A percentile compares a stretch with the other conserved stretches of the same genome.
Conservation (phyloP, 805 yeast species). For the Ogataea saltuana region DNA sequence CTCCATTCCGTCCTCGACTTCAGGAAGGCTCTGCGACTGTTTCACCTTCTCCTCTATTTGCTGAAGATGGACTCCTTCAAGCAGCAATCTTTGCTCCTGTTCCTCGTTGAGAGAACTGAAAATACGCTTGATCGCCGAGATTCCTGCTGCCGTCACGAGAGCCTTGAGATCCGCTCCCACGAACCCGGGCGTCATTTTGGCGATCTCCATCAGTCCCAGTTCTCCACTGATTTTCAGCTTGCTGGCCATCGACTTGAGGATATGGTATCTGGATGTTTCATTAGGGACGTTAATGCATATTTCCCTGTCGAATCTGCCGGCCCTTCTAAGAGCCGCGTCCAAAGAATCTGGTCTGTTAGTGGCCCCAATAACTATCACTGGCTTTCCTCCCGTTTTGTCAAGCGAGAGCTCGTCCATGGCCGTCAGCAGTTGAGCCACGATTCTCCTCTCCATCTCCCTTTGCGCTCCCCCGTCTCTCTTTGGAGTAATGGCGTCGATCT, state of each 20-base stretch:
- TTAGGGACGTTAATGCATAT: constrained; percentile 94
- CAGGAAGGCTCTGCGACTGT: neutral
- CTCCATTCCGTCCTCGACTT: constrained; percentile 27
- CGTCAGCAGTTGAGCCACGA: constrained; percentile 92
- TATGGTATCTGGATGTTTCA: constrained; percentile 75
- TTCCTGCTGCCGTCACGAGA: constrained; percentile 92
- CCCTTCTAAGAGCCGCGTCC: constrained; percentile 92
- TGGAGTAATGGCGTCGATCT: constrained; percentile 97
- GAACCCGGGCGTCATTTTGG: constrained; percentile 94
- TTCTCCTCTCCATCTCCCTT: constrained; percentile 96
- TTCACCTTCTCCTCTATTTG: constrained; percentile 11
- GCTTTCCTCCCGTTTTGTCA: constrained; percentile 88
- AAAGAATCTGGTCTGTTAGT: constrained; percentile 95
- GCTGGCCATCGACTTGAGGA: constrained; percentile 71
- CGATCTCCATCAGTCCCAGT: constrained; percentile 70
- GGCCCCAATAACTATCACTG: constrained; percentile 93
- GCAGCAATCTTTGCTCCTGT: constrained; percentile 33
- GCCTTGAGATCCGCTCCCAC: constrained; percentile 98
- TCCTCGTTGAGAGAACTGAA: constrained; percentile 58
- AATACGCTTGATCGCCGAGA: constrained; percentile 88
- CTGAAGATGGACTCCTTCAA: constrained; percentile 17
- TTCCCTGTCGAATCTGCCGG: constrained; percentile 95
- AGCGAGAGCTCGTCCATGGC: constrained; percentile 90
- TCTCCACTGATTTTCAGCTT: constrained; percentile 65
- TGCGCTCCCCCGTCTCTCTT: constrained; percentile 98